These are phyloP conservation scores for Pholiota microspora DNA, from an alignment of 768 basidiomycete species.

Conservation along the genomic window DNA sequence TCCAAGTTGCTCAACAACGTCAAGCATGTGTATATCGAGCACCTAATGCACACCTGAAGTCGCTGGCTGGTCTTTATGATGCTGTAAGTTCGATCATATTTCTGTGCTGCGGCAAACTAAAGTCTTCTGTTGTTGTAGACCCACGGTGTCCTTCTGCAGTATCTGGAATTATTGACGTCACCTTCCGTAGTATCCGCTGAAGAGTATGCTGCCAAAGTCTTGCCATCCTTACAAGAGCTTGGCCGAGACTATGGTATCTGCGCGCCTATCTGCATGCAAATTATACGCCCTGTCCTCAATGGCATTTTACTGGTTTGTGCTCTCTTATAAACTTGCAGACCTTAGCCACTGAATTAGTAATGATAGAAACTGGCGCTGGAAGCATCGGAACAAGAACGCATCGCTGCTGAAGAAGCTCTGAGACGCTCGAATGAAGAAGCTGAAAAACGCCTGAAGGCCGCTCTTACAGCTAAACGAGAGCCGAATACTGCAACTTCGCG, in stretches of 20 bases:
- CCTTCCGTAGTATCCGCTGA: conserved; percentile 63
- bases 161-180: conserved; percentile 81
- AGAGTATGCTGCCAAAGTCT: conserved; percentile 70
- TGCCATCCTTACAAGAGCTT: conserved; percentile 76
- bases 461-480: conserved; percentile 75
- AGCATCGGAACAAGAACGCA: conserved; percentile 65
- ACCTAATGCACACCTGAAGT: conserved; percentile 77
- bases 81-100: conserved; percentile 52
- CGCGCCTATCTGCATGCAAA: conserved; percentile 90
- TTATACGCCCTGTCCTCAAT: conserved; percentile 81
- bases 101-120: conserved; percentile 9
- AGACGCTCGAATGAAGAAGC: conserved; percentile 70
- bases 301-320: conserved; percentile 55
- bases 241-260: conserved; percentile 77
- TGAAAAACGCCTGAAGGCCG: conserved; percentile 79
- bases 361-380: conserved; percentile 57
- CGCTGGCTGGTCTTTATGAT: conserved; percentile 85
- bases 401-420: conserved; percentile 73
- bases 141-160: conserved; percentile 91
- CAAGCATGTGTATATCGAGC: conserved; percentile 80
- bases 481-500: conserved; percentile 55
- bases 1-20: conserved; percentile 90
- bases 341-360: conserved; percentile 4
- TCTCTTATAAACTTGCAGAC: neutral
- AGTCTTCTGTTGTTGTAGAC: conserved; percentile 49